These are phyloP conservation scores for Phalaenopsis equestris DNA, from an alignment of 106 monocot species.

Conservation along the genomic window DNA sequence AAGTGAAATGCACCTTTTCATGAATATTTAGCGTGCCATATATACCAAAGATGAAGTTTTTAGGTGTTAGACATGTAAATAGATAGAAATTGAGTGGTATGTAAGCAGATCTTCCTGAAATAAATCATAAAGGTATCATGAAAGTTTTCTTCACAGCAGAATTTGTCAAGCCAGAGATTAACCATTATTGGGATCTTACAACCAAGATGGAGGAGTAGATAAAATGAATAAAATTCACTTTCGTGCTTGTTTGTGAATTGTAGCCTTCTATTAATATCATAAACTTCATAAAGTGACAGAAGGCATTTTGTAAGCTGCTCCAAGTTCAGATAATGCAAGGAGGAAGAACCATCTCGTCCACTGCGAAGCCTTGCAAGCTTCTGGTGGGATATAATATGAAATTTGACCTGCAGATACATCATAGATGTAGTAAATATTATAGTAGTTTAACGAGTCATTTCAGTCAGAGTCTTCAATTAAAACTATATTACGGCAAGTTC, in stretches of 20 bases:
- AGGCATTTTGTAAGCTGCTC: conserved; percentile 88
- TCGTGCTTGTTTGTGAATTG: conserved; percentile 41
- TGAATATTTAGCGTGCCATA: no score
- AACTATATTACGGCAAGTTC: background rate
- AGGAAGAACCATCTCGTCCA: conserved; percentile 47
- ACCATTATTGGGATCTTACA: conserved; percentile 61
- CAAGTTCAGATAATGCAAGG: conserved; percentile 80
- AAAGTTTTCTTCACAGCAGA: conserved; percentile 5
- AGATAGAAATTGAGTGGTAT: no score
- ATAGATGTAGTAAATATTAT: conserved; percentile 8
- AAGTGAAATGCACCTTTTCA: no score
- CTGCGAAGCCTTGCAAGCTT: conserved; percentile 41
- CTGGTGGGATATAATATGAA: conserved; percentile 71
- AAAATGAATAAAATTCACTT: conserved; percentile 82
- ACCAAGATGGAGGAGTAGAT: conserved; percentile 79
- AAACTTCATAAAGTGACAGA: conserved; percentile 66
- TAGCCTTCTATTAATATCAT: conserved; percentile 36
- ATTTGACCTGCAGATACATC: conserved; percentile 49
- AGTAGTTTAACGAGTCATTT: background rate
- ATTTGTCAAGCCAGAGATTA: conserved; percentile 14
- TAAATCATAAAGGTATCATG: background rate
- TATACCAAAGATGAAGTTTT: no score
- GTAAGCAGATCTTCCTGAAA: no score
- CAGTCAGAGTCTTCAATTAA: background rate
- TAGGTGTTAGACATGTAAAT: no score